Evolutionary conservation across 371 early-diverging fungal species (phyloP), one percentile per base, ranked within the genome.

Genomic region (Mortierella sp.): DNA sequence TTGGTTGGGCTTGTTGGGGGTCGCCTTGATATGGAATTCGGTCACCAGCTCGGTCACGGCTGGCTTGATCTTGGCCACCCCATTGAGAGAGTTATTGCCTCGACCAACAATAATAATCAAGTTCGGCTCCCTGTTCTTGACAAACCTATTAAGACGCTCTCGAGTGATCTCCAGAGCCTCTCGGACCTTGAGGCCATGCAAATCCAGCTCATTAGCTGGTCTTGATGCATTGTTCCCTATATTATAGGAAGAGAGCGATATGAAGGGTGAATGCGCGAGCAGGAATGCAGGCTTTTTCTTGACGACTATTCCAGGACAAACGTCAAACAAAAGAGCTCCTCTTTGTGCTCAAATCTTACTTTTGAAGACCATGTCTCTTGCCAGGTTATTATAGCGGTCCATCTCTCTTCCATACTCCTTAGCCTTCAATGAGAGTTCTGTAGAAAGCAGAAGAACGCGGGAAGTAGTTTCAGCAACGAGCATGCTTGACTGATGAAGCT

Each of bases 91-190:
- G 71, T 92, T 93, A 48, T 91, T 89, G 2, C 93, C 93, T 69
- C 88, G 88, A 31, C 93, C 93, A 1, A 93, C 93, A 82, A 93
- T 93, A 51, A 93, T 93, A 13, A 88, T 80, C 61, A 93, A 77
- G 77, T 90, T 75, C 16, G 88, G 77, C 43, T 86, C 80, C 8
- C 87, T 87, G 51, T 89, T 81, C 59, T 76, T 73, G 76, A 91
- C 81, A 72, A 92, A 93, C 28, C 84, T 73, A 21, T 76, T 57
- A 34, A 93, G 82, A 19, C 92, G 90, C 74, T 88, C 89, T 57
- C 92, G 91, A 5, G 90, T 89, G 37, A 89, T 88, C 24, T 88
- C 90, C 19, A 90, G 70, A 0, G 93, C 93, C 79, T 93, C 93
- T 69, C 82, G 83, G 26, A 93, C 93, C 77, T 87, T 91, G 28